Base-by-base conservation (phyloP, 345 rosid genomes). In the Kernera saxatilis region DNA sequence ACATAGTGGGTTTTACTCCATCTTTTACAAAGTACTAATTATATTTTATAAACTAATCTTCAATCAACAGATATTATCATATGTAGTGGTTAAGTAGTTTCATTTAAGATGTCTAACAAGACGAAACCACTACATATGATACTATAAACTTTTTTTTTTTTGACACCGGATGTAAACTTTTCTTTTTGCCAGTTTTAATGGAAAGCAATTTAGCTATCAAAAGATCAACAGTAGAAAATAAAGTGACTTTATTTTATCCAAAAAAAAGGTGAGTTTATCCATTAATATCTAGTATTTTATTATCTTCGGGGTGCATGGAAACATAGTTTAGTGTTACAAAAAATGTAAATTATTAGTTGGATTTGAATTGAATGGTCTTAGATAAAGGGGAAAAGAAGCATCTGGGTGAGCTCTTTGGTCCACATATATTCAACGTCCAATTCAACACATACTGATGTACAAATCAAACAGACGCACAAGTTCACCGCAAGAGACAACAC, bases 361-460 rank as follows among this genome's bases (percentile, higher is more conserved):
- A 57, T 69, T 69, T 69, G 17, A 46, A 44, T 33, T 19, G 65
- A 58, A 35, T 44, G 56, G 73, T 57, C 27, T 29, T 13, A 69
- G 12, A 32, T 44, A 44, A 69, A 44, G 66, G 60, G 41, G 9
- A 36, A 39, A 50, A 14, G 18, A 57, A 57, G 19, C n/a, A 69
- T 57, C 4, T 58, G 58, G 40, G 32, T 69, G 55, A 37, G 25
- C 48, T 49, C 39, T 48, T 12, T 48, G 74, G 74, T 60, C 68
- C 74, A 70, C 74, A 48, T 59, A 27, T 70, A 58, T 13, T 57
- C 37, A 70, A 46, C 36, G 45, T 70, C 67, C 67, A 58, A 58
- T 46, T 70, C 32, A 11, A 43, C 72, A n/a, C 54, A 43, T 21
- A 43, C 72, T 43, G 54, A 32, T n/a, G n/a, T 68, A 22, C 54